Evolutionary conservation across 1,284 basidiomycete species (phyloP).

Genomic region (Caloboletus firmus): DNA sequence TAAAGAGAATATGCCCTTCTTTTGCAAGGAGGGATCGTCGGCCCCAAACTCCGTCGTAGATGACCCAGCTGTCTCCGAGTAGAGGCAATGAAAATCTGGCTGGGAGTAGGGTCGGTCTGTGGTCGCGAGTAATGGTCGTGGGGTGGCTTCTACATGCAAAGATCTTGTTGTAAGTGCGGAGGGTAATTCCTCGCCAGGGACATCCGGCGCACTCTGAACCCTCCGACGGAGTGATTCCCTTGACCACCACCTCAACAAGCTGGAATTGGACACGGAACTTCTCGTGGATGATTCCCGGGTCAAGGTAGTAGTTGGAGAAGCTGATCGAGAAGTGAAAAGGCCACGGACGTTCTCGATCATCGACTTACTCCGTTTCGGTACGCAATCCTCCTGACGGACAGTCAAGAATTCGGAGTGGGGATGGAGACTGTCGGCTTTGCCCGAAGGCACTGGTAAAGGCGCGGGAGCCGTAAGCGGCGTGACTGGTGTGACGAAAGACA

Average conservation of each 20-base stretch:
- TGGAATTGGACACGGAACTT: conserved; percentile 35
- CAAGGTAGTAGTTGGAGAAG: conserved; percentile 36
- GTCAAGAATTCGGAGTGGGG: conserved; percentile 32
- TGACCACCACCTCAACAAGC: conserved; percentile 47
- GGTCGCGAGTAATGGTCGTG: conserved; percentile 13
- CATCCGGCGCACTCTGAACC: conserved; percentile 50
- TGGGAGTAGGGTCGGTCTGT: conserved; percentile 33
- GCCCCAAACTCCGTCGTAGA: conserved; percentile 25
- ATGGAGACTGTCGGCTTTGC: conserved; percentile 25
- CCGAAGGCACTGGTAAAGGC: conserved; percentile 27
- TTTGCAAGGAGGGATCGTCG: conserved; percentile 10
- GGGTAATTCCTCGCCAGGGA: conserved; percentile 32
- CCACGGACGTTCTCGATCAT: conserved; percentile 50
- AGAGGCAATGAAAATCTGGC: conserved; percentile 31
- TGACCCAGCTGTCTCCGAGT: conserved; percentile 16
- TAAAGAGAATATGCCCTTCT: conserved; percentile 14
- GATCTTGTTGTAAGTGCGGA: conserved; percentile 29
- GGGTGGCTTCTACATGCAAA: conserved; percentile 15
- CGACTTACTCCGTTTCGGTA: conserved; percentile 48
- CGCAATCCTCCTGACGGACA: conserved; percentile 24
- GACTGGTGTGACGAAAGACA: conserved; percentile 39
- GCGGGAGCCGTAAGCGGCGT: conserved; percentile 36
- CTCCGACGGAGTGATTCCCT: conserved; percentile 49
- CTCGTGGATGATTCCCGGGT: conserved; percentile 28
- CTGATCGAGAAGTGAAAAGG: conserved; percentile 39